These are phyloP conservation scores for maize (Zea mays) DNA, from an alignment of 176 grass and related monocot genomes.

Conservation along the genomic window Zm-B73-REFERENCE-NAM-5.0 NC_050105.1:123858001-123858500, in stretches of 20 bases:
- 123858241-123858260: background rate
- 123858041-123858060: too few relatives aligned
- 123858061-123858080: background rate
- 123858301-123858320: background rate
- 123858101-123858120: background rate
- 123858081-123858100: background rate
- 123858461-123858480: too few relatives aligned
- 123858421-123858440: background rate
- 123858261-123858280: background rate
- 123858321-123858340: background rate
- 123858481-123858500: background rate
- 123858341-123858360: background rate
- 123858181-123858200: background rate
- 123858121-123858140: background rate
- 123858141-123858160: background rate
- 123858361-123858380: background rate
- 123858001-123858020: background rate
- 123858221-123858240: background rate
- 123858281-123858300: background rate
- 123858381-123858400: background rate
- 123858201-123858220: background rate
- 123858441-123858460: background rate
- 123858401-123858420: background rate
- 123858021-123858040: background rate
- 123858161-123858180: background rate